Evolutionary conservation across 2,329 filamentous ascomycete species (phyloP), one percentile per base, ranked within the genome.

Genomic region (Fusarium verrucosum): DNA sequence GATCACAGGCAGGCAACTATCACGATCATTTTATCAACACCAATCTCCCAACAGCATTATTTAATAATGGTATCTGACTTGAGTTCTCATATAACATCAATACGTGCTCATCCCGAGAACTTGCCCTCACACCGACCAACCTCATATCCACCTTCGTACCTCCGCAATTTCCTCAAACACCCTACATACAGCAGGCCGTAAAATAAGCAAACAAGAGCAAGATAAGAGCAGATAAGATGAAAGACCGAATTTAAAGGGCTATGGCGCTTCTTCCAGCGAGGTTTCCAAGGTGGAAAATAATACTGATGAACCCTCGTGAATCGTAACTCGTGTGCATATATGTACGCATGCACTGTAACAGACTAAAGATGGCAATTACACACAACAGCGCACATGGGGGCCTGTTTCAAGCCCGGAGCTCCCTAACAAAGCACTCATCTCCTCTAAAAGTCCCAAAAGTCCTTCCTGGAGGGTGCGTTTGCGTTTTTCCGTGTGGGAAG

Each of bases 401-500:
- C 37, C 16, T 37, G 36, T 28, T 33, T n/a, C n/a, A 49, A 50
- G 20, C 33, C 50, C 32, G 33, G 35, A 33, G 23, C 38, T 52
- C 30, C 32, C 26, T 38, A 40, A 41, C 53, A 62, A 54, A 50
- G 47, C 50, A 47, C 49, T 32, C 46, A 19, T 50, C 36, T 46
- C 47, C 37, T 47, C 63, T 76, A 83, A 68, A 80, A 83, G 63
- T 83, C 80, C 83, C 82, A 85, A 56, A 82, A 80, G 72, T 72
- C 77, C 45, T 71, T 72, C 76, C 79, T 77, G 50, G 75, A 68
- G 20, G 76, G 73, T 37, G 75, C 72, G 25, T 49, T 23, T 23
- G 23, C 14, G 6, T 32, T 63, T 71, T 75, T 72, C 37, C 78
- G 78, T 7, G 77, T 74, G 10, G 75, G 65, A 46, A 76, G 73